These are phyloP conservation scores for Blastomyces emzantsi DNA, from an alignment of 2,329 filamentous ascomycete species.

Conservation along the genomic window DNA sequence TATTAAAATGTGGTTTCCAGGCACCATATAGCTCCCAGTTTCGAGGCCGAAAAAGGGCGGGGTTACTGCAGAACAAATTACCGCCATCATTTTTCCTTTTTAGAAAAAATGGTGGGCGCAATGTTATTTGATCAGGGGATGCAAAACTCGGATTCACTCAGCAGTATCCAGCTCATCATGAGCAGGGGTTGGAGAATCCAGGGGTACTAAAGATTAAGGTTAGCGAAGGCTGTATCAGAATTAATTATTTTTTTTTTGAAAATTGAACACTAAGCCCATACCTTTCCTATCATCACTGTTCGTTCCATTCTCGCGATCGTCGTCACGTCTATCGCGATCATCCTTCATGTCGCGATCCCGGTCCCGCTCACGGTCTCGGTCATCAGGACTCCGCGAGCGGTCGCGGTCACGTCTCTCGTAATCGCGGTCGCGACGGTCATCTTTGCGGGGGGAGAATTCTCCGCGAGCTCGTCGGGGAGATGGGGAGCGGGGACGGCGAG, in stretches of 20 bases:
- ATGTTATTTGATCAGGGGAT: conserved; percentile 9
- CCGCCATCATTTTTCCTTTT: background rate
- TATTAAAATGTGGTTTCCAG: background rate
- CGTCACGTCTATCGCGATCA: conserved; percentile 58
- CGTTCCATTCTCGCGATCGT: conserved; percentile 64
- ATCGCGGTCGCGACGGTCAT: conserved; percentile 73
- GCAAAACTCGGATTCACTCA: conserved; percentile 47
- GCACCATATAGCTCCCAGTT: background rate
- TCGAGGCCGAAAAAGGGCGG: background rate
- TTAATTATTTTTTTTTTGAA: conserved; percentile 20
- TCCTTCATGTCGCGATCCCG: conserved; percentile 57
- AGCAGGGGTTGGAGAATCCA: conserved; percentile 70
- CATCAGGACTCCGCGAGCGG: conserved; percentile 59
- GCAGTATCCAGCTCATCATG: conserved; percentile 96
- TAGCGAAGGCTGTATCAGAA: conserved; percentile 10
- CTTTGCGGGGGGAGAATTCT: conserved; percentile 80
- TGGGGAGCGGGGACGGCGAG: conserved; percentile 57
- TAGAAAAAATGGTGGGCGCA: background rate
- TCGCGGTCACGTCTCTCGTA: conserved; percentile 62
- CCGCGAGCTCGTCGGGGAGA: conserved; percentile 50
- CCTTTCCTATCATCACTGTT: conserved; percentile 90
- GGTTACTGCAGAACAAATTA: conserved; percentile 7
- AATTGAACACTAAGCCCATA: conserved; percentile 32
- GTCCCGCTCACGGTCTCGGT: conserved; percentile 54
- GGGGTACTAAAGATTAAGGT: conserved; percentile 36